Evolutionary conservation across 2,329 filamentous ascomycete genomes (phyloP), one percentile per base, ranked within the genome.

Genomic region (Cladophialophora chaetospira): DNA sequence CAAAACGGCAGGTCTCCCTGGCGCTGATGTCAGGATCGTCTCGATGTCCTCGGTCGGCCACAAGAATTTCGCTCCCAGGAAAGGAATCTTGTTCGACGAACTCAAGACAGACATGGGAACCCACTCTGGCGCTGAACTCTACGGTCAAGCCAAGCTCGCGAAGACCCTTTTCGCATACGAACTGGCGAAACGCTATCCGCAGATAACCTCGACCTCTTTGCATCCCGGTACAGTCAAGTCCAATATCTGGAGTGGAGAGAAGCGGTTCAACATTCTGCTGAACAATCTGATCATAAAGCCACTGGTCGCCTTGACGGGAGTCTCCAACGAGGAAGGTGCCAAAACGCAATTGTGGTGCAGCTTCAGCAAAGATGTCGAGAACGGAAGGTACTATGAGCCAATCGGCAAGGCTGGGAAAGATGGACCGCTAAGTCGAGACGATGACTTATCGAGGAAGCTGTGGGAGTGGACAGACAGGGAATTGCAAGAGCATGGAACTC

Each of bases 151-250:
- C 3, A 72, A 82, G 58, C 70, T 82, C 5, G 77, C 77, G 2
- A 80, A 80, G 44, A 68, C 81, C 6, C 71, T 81, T 0, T 80
- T 73, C 62, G 69, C 75, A 0, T 64, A 69, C 6, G 69, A 75
- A 35, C 67, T 80, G 3, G 75, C 76, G 1, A 56, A 66, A 13
- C 70, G 69, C 0, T 76, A 81, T 58, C 79, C 79, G 1, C 50
- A 67, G 3, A 72, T 82, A 48, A 78, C 71, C 0, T 68, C 68
- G 6, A 72, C 76, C 0, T 69, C 74, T 0, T 60, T 80, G 3
- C 79, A 82, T 57, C 79, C 79, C 0, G 79, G 79, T 5, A 70
- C 77, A 17, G 75, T 80, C 19, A 57, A 71, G 13, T 79, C 79
- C 0, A 73, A 77, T 26, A 57, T 80, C 13, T 58, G 40, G 29